Evolutionary conservation across 1,139 yeast species (phyloP), one percentile per base, ranked within the genome.

Genomic region (Pichia sp.): DNA sequence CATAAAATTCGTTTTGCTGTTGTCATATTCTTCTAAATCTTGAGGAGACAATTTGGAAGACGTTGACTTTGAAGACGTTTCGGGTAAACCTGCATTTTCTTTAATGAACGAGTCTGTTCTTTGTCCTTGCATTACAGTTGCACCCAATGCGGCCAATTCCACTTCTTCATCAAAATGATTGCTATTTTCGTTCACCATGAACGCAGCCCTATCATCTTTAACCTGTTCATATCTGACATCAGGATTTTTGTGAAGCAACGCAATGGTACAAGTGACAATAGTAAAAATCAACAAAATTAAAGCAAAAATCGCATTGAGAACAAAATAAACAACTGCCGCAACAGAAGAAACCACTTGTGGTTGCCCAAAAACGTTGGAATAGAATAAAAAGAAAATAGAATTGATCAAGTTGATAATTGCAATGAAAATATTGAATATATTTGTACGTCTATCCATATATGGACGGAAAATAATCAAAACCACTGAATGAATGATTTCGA

Each of bases 171-270:
- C 72, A 39, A 64, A 66, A 45, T 65, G 56, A 52, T 60, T 65
- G 11, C 60, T 64, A 33, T 64, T 67, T 33, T 71, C 69, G 54
- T 73, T 70, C 53, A 81, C 79, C 52, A 81, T 83, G 65, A 92
- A 92, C 27, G 96, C 85, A 46, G 86, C 94, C 64, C 98, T 80
- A 61, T 92, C 98, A 63, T 92, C 98, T 57, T 85, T 84, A 87
- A 92, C 86, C 55, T 97, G 97, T 70, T 88, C 94, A 68, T 92
- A 92, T 56, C 96, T 76, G 16, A 94, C 81, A 65, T 92, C 98
- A 46, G 98, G 98, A 64, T 92, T 88, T 70, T 84, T 87, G 64
- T 86, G 83, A 34, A 90, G 58, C 55, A 90, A 66, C 0, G 97
- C 96, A 63, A 87, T 72, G 9, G 82, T 72, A 67, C 97, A 88